These are phyloP conservation scores for Mucor mucedo DNA, from an alignment of 371 early-diverging fungal genomes.

Conservation along the genomic window DNA sequence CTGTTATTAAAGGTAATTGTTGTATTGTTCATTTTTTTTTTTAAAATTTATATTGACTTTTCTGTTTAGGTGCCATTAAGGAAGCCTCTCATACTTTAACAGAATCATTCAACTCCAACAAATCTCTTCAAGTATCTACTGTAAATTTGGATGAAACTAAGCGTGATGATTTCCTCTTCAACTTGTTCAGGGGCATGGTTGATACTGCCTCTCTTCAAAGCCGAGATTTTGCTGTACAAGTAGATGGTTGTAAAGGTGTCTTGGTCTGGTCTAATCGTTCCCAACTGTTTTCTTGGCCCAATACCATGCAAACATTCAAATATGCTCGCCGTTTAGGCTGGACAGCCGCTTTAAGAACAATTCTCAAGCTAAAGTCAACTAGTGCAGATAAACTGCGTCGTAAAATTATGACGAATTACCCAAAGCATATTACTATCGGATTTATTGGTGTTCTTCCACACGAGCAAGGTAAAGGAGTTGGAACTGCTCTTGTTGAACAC, in stretches of 20 bases:
- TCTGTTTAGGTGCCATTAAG: slow-evolving; percentile 42
- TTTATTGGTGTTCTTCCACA: slow-evolving; percentile 51
- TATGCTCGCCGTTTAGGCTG: slow-evolving; percentile 38
- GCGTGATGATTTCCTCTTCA: slow-evolving; percentile 31
- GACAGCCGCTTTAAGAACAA: slow-evolving; percentile 29
- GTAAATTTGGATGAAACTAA: slow-evolving; percentile 24
- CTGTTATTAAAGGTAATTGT: slow-evolving; percentile 32
- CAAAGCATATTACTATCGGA: slow-evolving; percentile 35
- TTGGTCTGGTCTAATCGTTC: slow-evolving; percentile 46
- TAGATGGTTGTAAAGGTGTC: slow-evolving; percentile 53
- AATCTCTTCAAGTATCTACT: slow-evolving; percentile 29
- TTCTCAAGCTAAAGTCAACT: slow-evolving; percentile 32
- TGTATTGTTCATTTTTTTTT: not conserved
- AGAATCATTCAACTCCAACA: slow-evolving; percentile 38
- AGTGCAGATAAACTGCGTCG: slow-evolving; percentile 39
- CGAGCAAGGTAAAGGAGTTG: slow-evolving; percentile 51
- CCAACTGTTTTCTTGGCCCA: slow-evolving; percentile 34
- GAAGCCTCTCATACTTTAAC: slow-evolving; percentile 52
- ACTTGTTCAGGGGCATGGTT: slow-evolving; percentile 41
- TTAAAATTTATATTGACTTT: not conserved
- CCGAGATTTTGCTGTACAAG: slow-evolving; percentile 51
- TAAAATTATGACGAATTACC: slow-evolving; percentile 33
- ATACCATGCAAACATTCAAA: slow-evolving; percentile 32
- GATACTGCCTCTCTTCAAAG: slow-evolving; percentile 42
- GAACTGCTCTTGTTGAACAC: slow-evolving; percentile 39